Percentiles rank a stretch among this genome's conserved stretches.
Evolutionary conservation across 768 basidiomycete genomes (phyloP).

Genomic region (Sutorius australiensis): DNA sequence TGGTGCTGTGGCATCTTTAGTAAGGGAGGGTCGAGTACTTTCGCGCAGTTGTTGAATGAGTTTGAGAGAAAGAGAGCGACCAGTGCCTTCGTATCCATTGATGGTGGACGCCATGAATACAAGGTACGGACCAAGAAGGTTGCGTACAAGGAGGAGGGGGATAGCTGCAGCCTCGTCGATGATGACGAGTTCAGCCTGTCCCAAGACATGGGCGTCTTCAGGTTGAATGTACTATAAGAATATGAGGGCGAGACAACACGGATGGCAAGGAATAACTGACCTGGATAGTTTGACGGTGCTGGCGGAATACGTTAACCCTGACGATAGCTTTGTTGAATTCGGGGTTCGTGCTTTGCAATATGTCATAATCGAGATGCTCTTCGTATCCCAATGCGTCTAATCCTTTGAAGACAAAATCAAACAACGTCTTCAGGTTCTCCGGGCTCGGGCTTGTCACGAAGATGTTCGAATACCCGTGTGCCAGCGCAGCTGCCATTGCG

Average conservation of each 20-base stretch:
- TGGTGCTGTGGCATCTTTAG: constrained; percentile 51
- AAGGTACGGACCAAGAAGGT: constrained; percentile 92
- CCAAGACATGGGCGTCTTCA: constrained; percentile 94
- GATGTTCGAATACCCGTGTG: constrained; percentile 94
- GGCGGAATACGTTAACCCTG: constrained; percentile 87
- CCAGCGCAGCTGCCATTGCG: constrained; percentile 88
- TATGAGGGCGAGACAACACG: constrained; percentile 2
- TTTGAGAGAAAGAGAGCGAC: constrained; percentile 96
- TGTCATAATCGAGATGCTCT: constrained; percentile 97
- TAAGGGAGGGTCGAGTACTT: constrained; percentile 73
- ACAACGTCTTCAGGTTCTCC: constrained; percentile 96
- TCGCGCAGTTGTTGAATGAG: constrained; percentile 96
- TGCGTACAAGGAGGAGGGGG: constrained; percentile 90
- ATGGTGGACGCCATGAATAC: constrained; percentile 99
- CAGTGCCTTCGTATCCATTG: constrained; percentile 99
- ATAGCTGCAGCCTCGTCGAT: constrained; percentile 99
- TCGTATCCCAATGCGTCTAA: constrained; percentile 93
- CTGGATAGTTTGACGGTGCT: constrained; percentile 95
- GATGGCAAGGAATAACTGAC: constrained; percentile 38
- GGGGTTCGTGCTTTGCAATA: constrained; percentile 90
- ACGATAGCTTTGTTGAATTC: constrained; percentile 96
- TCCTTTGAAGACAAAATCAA: constrained; percentile 97
- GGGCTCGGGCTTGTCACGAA: constrained; percentile 98
- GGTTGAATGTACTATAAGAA: constrained; percentile 90
- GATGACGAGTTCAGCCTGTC: constrained; percentile 95